These are phyloP conservation scores for Ceratocystis lukuohia DNA, from an alignment of 2,329 filamentous ascomycete genomes.

Conservation along the genomic window DNA sequence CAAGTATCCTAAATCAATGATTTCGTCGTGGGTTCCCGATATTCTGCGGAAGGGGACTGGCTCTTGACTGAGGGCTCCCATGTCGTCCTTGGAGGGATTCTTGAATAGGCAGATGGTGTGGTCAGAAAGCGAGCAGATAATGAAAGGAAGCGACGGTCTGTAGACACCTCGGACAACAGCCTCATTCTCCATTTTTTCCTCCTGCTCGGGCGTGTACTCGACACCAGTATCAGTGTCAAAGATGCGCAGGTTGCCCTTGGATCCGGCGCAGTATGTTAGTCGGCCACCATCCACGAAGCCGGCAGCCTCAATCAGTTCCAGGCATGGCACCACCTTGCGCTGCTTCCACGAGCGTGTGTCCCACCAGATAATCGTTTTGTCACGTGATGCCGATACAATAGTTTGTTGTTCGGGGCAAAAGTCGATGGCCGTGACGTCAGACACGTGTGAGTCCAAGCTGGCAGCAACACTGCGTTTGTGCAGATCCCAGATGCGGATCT, in stretches of 20 bases:
- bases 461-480: conserved; percentile 67
- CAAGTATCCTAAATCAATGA: conserved; percentile 85
- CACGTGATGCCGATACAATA: conserved; percentile 72
- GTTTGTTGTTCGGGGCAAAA: conserved; percentile 63
- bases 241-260: conserved; percentile 66
- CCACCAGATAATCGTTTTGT: conserved; percentile 92
- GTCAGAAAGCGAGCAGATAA: conserved; percentile 76
- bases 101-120: conserved; percentile 70
- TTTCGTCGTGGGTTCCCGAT: conserved; percentile 92
- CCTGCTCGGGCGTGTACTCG: conserved; percentile 66
- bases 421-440: conserved; percentile 77
- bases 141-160: conserved; percentile 49
- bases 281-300: conserved; percentile 62
- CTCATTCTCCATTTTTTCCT: conserved; percentile 44
- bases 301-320: conserved; percentile 73
- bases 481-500: conserved; percentile 81
- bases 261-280: conserved; percentile 71
- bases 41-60: conserved; percentile 57
- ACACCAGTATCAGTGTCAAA: conserved; percentile 68
- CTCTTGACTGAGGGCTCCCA: conserved; percentile 20
- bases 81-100: conserved; percentile 26
- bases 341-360: conserved; percentile 74
- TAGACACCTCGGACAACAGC: conserved; percentile 61
- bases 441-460: conserved; percentile 81
- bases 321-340: conserved; percentile 63